Evolutionary conservation across 805 yeast species (phyloP), one percentile per base, ranked within the genome.

Genomic region (Barnettozyma sucrosica): DNA sequence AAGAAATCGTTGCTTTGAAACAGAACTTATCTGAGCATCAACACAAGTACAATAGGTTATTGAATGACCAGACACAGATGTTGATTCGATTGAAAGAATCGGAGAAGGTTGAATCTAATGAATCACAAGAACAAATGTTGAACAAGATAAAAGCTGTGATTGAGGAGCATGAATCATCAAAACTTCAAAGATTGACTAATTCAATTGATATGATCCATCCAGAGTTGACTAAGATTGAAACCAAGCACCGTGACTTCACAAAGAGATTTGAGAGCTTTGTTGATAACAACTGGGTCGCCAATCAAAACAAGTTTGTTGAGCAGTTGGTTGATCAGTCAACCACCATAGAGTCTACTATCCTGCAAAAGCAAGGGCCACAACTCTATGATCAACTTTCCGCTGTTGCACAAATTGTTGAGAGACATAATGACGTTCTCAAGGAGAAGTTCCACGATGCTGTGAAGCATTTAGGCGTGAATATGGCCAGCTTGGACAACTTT

Each of bases 301-400:
- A 48, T 7, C 62, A 58, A 37, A 26, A 18, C 3, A 39, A 45
- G 20, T 55, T 57, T 26, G 37, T 43, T 18, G 45, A 47, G n/a
- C 39, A 47, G 7, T 25, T 55, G 2, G 7, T 18, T 1, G 18
- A 41, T 0, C 46, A 52, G 39, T 18, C 47, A 2, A 28, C 30
- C 4, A 5, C 16, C 13, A 21, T 50, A 21, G 24, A 28, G 8
- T 10, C 39, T 28, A 33, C 26, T 13, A 8, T 39, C 20, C 40
- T 63, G 64, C 28, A 41, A 40, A 16, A 52, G 51, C 20, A 46
- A 51, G 5, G 44, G 46, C 18, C 46, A 54, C 6, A 59, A 55
- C 9, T 59, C 39, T 7, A 51, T 41, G 16, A 50, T 57, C 23
- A 58, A 52, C 36, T 49, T 47, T 7, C 43, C 51, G 7, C 48